A percentile compares a stretch with the other conserved stretches of the same genome.
These are phyloP conservation scores for Globisporangium cystogenes DNA, from an alignment of 352 stramenopile species.

Conservation along the genomic window DNA sequence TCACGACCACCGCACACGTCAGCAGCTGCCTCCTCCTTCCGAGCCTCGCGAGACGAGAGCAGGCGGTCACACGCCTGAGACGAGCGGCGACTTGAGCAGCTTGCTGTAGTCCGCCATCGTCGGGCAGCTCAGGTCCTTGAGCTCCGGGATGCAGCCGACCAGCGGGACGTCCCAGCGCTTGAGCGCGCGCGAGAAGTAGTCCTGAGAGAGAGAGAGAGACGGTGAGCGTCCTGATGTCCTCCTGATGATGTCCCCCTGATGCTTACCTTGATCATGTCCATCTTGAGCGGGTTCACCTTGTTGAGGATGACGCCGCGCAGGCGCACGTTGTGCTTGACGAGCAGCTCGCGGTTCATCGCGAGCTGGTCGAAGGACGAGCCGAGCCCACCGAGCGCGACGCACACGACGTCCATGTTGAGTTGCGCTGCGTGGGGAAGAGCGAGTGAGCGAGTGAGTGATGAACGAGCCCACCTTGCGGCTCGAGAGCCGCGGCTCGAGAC, in stretches of 20 bases:
- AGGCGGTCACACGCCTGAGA: conserved; percentile 36
- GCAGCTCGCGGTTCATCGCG: conserved; percentile 79
- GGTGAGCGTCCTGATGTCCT: no score
- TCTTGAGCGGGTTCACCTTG: conserved; percentile 86
- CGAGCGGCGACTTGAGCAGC: conserved; percentile 74
- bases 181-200: conserved; percentile 88
- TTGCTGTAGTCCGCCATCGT: conserved; percentile 87
- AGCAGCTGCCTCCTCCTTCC: no score
- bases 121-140: conserved; percentile 77
- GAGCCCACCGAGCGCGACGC: conserved; percentile 68
- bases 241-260: no score
- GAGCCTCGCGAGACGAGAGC: no score
- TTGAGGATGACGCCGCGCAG: conserved; percentile 83
- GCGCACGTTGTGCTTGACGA: conserved; percentile 71
- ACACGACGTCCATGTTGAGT: conserved; percentile 79
- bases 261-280: conserved; percentile 91
- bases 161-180: conserved; percentile 87
- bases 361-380: conserved; percentile 85
- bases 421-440: conserved; percentile 30
- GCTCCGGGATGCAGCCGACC: conserved; percentile 83
- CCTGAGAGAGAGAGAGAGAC: no score
- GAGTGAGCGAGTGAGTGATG: background rate
- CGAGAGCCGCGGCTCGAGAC: no score
- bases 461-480: no score
- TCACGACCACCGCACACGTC: background rate